Evolutionary conservation across 768 basidiomycete species (phyloP).

Genomic region (Boletus sensibilis): DNA sequence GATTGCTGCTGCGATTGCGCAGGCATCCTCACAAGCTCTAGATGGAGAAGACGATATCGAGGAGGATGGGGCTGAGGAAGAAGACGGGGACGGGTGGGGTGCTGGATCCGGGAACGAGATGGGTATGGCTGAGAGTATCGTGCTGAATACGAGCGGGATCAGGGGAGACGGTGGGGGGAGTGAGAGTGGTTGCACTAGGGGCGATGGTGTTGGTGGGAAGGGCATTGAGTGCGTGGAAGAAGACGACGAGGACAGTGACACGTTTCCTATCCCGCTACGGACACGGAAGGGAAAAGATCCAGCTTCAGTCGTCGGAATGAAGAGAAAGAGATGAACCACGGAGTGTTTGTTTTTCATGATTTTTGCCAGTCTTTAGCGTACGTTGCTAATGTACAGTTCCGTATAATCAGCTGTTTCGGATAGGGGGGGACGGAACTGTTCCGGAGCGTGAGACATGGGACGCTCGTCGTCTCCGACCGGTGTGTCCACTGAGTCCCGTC

Average conservation of each 20-base stretch:
- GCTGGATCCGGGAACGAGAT: slow-evolving; percentile 53
- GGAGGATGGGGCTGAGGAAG: slow-evolving; percentile 39
- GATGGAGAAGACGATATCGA: slow-evolving; percentile 53
- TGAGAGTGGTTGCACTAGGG: slow-evolving; percentile 21
- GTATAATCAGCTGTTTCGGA: slow-evolving; percentile 15
- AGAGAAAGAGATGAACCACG: slow-evolving; percentile 63
- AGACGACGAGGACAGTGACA: slow-evolving; percentile 69
- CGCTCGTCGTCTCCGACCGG: slow-evolving; percentile 5
- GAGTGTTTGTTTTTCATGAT: background rate
- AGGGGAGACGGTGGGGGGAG: slow-evolving; percentile 38
- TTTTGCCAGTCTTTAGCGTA: slow-evolving; percentile 11
- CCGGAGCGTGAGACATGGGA: slow-evolving; percentile 29
- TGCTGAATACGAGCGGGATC: slow-evolving; percentile 63
- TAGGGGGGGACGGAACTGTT: slow-evolving; percentile 4
- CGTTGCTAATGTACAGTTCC: slow-evolving; percentile 16
- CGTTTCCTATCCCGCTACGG: slow-evolving; percentile 69
- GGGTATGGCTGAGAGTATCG: slow-evolving; percentile 47
- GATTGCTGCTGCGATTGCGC: slow-evolving; percentile 77
- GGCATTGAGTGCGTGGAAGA: slow-evolving; percentile 40
- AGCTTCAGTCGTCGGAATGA: slow-evolving; percentile 46
- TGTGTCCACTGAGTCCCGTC: slow-evolving; percentile 4
- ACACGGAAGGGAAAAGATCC: slow-evolving; percentile 62
- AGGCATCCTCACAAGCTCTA: slow-evolving; percentile 62
- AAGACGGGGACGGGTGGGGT: slow-evolving; percentile 40
- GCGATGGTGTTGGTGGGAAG: slow-evolving; percentile 16